Base-by-base conservation (phyloP, 495 filamentous ascomycete genomes). In the Neurospora cerealis region DNA sequence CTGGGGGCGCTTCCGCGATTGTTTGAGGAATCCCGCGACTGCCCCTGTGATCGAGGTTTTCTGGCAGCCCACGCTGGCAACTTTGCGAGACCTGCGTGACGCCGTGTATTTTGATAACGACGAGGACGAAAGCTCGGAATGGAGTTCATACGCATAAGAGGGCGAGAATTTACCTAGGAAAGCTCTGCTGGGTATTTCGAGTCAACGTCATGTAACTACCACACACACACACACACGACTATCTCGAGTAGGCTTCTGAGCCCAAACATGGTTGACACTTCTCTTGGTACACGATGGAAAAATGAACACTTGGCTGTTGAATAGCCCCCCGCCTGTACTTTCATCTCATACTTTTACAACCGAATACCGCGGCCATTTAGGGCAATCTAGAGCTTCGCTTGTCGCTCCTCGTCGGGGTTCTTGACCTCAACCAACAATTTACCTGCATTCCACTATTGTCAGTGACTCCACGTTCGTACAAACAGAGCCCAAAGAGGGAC, bases 401-500 rank as follows among this genome's bases (percentile, higher is more conserved):
- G 24, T 15, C 28, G 54, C 54, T 62, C 48, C 11, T 78, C 74
- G 10, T 77, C 79, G 1, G 75, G 74, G 40, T 70, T 77, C 74
- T 80, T 81, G 40, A 82, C 77, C 74, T 82, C 80, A 17, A 81
- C 74, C 66, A 80, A 13, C 11, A 80, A 70, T 46, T 81, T 81
- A 17, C 79, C 77, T 80, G 48, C 0, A 17, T 38, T 37, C 2
- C 17, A 13, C 10, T 7, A 62, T 76, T 74, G 77, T 76, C 69
- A 15, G 34, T 8, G 19, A 34, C 3, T 11, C 0, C 1, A 24
- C n/a, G 19, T 46, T 9, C 19, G 4, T 34, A 70, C 9, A 11
- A 39, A 9, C 69, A 21, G n/a, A 70, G 19, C 10, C 8, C 19
- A 9, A 46, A 10, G 8, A 10, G 8, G 4, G 3, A 11, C 9